Percentiles rank a stretch among this genome's conserved stretches.
Evolutionary conservation across 176 grass and related monocot species (phyloP).

Genomic region (Juncus effusus): DNA sequence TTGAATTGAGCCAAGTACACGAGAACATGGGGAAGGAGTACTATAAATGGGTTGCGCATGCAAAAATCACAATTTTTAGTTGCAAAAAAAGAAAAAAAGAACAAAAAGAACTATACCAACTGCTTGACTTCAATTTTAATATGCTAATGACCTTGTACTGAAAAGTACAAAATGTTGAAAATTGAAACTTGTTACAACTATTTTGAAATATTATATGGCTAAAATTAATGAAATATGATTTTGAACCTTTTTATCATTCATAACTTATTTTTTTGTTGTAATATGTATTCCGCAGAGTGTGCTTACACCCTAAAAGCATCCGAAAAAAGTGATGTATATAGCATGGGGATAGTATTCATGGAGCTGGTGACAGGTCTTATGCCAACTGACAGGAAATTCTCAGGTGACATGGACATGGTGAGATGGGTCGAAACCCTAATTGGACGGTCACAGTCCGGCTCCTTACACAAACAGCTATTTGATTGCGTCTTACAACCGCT

Average conservation of each 20-base stretch:
- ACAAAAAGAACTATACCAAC: no score
- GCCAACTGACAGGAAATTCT: conserved; percentile 78
- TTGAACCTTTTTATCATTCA: neutral
- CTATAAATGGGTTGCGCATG: no score
- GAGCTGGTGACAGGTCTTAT: conserved; percentile 68
- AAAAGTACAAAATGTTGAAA: no score
- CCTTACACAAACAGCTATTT: conserved; percentile 46
- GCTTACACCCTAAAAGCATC: conserved; percentile 82
- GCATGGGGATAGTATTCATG: conserved; percentile 92
- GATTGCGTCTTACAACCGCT: conserved; percentile 56
- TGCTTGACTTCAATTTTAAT: no score
- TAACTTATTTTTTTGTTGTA: neutral
- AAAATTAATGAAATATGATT: no score
- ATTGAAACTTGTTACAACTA: no score
- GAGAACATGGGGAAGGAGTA: neutral
- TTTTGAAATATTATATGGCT: no score
- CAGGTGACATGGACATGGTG: conserved; percentile 81
- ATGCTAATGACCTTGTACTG: no score
- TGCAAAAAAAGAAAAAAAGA: no score
- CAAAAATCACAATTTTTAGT: no score
- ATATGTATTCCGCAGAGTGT: conserved; percentile 45
- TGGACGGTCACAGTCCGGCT: conserved; percentile 9
- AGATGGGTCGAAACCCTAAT: conserved; percentile 68
- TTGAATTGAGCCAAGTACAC: neutral
- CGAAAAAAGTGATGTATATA: conserved; percentile 85